phyloP scores from a whole-genome alignment of 2,329 filamentous ascomycete species.

The Mariannaea elegans region DNA sequence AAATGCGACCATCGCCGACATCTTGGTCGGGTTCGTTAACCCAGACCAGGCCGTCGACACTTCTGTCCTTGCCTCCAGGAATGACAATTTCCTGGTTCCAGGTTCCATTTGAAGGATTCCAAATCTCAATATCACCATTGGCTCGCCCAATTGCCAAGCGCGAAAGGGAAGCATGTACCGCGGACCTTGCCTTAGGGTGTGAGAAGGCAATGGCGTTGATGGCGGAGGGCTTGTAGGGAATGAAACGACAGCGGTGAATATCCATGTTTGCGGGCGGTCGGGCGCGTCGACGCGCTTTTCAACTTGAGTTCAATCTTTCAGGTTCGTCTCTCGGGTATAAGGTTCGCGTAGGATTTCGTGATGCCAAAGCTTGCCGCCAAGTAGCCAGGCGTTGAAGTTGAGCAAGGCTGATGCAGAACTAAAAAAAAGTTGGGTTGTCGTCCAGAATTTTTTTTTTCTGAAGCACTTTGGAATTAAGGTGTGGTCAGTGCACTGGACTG shows the following conservation, averaged over 20 bases:
- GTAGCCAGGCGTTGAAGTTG: slow-evolving; percentile 39
- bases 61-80: slow-evolving; percentile 82
- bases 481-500: slow-evolving; percentile 44
- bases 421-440: slow-evolving; percentile 43
- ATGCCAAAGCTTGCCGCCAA: slow-evolving; percentile 32
- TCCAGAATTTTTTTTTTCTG: slow-evolving; percentile 46
- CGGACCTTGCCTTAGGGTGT: slow-evolving; percentile 66
- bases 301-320: slow-evolving; percentile 11
- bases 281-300: slow-evolving; percentile 14
- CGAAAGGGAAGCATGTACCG: slow-evolving; percentile 62
- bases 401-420: slow-evolving; percentile 26
- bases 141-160: slow-evolving; percentile 89
- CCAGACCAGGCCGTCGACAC: slow-evolving; percentile 92
- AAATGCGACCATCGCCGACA: slow-evolving; percentile 66
- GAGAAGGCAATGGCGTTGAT: slow-evolving; percentile 97
- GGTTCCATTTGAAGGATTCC: slow-evolving; percentile 83
- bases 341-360: background rate
- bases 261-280: slow-evolving; percentile 70
- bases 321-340: background rate
- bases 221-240: slow-evolving; percentile 87
- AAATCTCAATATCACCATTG: slow-evolving; percentile 97
- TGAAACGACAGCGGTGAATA: slow-evolving; percentile 95
- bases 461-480: slow-evolving; percentile 40
- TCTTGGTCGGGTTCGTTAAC: slow-evolving; percentile 83
- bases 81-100: slow-evolving; percentile 94